phyloP scores from a whole-genome alignment of 1,284 basidiomycete species.

The Irpex sp. region DNA sequence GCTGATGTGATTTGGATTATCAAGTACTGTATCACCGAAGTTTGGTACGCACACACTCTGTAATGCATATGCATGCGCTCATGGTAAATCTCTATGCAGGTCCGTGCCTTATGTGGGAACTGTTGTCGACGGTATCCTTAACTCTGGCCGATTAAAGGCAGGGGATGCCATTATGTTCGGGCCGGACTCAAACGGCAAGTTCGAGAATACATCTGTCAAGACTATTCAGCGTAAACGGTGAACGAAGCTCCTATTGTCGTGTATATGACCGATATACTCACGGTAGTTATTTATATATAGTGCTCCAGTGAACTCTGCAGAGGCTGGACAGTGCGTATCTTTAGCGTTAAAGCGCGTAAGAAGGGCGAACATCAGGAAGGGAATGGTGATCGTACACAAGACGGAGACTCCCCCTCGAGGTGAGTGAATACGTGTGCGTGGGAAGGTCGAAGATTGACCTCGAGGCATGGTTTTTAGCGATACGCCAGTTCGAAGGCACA shows the following conservation, averaged over 20 bases:
- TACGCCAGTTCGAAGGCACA: conserved; percentile 79
- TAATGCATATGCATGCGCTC: neutral
- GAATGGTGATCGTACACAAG: conserved; percentile 88
- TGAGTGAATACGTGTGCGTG: conserved; percentile 22
- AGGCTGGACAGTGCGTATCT: conserved; percentile 94
- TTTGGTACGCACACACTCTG: conserved; percentile 42
- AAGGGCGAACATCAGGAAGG: conserved; percentile 83
- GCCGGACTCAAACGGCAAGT: conserved; percentile 92
- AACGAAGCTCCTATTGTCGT: too few relatives aligned
- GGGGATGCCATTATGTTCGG: conserved; percentile 87
- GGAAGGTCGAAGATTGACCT: conserved; percentile 3
- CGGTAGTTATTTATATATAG: conserved; percentile 33
- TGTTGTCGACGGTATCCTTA: conserved; percentile 90
- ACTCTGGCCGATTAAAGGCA: conserved; percentile 68
- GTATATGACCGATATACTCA: too few relatives aligned
- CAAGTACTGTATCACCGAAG: conserved; percentile 79
- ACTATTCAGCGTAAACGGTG: conserved; percentile 93
- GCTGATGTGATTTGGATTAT: conserved; percentile 8
- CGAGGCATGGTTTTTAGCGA: conserved; percentile 42
- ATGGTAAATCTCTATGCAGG: conserved; percentile 28
- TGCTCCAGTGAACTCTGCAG: conserved; percentile 79
- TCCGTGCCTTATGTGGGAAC: conserved; percentile 94
- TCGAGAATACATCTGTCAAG: conserved; percentile 78
- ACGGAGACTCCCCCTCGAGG: conserved; percentile 74
- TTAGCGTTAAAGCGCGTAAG: conserved; percentile 91